Base-by-base conservation (phyloP, 2,329 filamentous ascomycete species). In the Aspergillus texensis region DNA sequence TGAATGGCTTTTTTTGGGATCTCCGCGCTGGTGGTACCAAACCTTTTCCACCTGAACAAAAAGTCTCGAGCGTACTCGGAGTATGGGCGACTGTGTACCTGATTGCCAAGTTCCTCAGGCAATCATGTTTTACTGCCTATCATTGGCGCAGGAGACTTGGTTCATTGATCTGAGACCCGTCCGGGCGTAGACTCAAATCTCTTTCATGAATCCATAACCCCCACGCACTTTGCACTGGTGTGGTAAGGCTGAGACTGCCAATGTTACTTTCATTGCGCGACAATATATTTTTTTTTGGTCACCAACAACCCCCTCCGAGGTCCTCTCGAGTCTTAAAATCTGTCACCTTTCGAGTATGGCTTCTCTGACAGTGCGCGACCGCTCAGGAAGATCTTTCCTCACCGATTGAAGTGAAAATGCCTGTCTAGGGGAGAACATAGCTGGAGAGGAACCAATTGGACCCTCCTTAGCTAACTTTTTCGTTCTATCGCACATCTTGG, bases 21-120 rank as follows among this genome's bases (percentile, higher is more conserved):
- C 57, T 36, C 63, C 53, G 46, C 53, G 30, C 39, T 30, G 46
- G 19, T 34, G 48, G 43, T 36, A 36, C 55, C 24, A 53, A n/a
- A 12, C 6, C 10, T 8, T 21, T 21, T n/a, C 19, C 50, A 34
- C 16, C 6, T 32, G 16, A 32, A n/a, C 16, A 53, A 46, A n/a
- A 36, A 36, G 34, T 36, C 21, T 46, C 30, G n/a, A 34, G 19
- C 10, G 28, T 3, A 41, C 39, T 41, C 8, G 16, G 16, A 41
- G 39, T 41, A 8, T 41, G 39, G 39, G 39, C 39, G 39, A n/a
- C 39, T 19, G 8, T 30, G 30, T 30, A 53, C 28, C 28, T 53
- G 19, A 53, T n/a, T 53, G 26, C 16, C 11, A 32, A 16, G 16
- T 53, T 53, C 48, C 24, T 46, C 45, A 26, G 28, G 26, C 48